Percentiles rank a stretch among this genome's conserved stretches.
Evolutionary conservation across 1,284 basidiomycete genomes (phyloP).

Genomic region (Irpex rosettiformis): DNA sequence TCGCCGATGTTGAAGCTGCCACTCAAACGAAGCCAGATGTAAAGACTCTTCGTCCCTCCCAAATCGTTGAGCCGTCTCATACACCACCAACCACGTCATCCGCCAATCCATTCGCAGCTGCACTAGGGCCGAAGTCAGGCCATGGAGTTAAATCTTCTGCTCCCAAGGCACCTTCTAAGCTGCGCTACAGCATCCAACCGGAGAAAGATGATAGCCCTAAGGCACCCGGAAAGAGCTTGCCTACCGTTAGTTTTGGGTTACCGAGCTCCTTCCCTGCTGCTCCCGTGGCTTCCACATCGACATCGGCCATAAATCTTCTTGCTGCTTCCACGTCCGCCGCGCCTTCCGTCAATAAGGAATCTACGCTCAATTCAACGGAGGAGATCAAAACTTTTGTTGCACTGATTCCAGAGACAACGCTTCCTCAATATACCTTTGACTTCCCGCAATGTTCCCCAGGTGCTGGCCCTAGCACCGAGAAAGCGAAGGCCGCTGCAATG

Average conservation of each 20-base stretch:
- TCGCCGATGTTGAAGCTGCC: background rate
- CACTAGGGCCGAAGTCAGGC: conserved; percentile 19
- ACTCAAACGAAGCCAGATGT: conserved; percentile 5
- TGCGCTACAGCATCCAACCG: conserved; percentile 60
- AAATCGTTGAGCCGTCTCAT: conserved; percentile 37
- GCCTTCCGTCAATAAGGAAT: conserved; percentile 6
- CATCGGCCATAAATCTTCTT: background rate
- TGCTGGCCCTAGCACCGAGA: conserved; percentile 32
- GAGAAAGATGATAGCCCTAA: conserved; percentile 29
- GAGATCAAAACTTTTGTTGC: conserved; percentile 22
- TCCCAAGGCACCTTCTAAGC: conserved; percentile 70
- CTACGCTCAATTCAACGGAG: conserved; percentile 15
- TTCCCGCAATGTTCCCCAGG: conserved; percentile 24
- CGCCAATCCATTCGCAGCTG: conserved; percentile 7
- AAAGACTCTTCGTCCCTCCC: conserved; percentile 29
- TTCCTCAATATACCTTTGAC: conserved; percentile 27
- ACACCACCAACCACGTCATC: conserved; percentile 18
- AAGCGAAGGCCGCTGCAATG: conserved; percentile 32
- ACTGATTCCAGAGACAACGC: conserved; percentile 19
- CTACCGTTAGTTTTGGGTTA: background rate
- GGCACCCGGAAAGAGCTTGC: background rate
- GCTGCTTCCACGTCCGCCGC: background rate
- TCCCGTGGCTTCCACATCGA: background rate
- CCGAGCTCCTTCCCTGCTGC: background rate
- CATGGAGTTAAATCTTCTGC: conserved; percentile 40